A percentile compares a stretch with the other conserved stretches of the same genome.
Evolutionary conservation across 352 stramenopile genomes (phyloP).

Genomic region (Phytopythium helicoides): DNA sequence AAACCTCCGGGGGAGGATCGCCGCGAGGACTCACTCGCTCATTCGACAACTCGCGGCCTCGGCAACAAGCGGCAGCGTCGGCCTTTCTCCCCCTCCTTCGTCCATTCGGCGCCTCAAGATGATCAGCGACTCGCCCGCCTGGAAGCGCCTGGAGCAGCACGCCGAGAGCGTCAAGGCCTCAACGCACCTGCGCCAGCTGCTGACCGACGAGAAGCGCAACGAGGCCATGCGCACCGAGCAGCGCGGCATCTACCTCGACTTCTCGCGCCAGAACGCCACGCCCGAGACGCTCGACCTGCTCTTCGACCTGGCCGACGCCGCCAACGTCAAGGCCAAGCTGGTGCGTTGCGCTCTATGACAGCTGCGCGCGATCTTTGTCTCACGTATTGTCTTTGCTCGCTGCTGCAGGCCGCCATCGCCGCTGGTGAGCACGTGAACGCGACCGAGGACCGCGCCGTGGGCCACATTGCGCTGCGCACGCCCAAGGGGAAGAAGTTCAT

Average conservation of each 20-base stretch:
- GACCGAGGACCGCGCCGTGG: slow-evolving; percentile 94
- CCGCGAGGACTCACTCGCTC: neutral
- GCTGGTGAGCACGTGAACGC: slow-evolving; percentile 94
- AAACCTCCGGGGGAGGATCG: too few relatives aligned
- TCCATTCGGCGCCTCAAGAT: slow-evolving; percentile 23
- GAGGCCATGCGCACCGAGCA: slow-evolving; percentile 90
- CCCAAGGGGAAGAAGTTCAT: slow-evolving; percentile 75
- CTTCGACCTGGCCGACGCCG: slow-evolving; percentile 89
- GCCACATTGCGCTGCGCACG: slow-evolving; percentile 96
- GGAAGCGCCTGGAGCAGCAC: slow-evolving; percentile 74
- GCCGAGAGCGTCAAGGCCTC: slow-evolving; percentile 72
- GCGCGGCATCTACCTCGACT: slow-evolving; percentile 94
- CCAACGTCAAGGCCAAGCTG: slow-evolving; percentile 84
- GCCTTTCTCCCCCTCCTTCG: neutral
- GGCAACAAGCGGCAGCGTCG: too few relatives aligned
- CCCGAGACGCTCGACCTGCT: slow-evolving; percentile 88
- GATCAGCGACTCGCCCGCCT: slow-evolving; percentile 75
- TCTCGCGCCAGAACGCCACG: slow-evolving; percentile 92
- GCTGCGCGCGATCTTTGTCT: neutral
- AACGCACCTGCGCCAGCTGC: slow-evolving; percentile 89
- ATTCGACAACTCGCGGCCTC: slow-evolving; percentile 15
- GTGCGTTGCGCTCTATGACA: neutral
- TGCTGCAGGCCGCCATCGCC: slow-evolving; percentile 88
- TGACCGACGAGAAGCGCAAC: slow-evolving; percentile 88
- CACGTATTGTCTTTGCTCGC: too few relatives aligned